A percentile compares a stretch with the other conserved stretches of the same genome.
These are phyloP conservation scores for barrel medic (Medicago truncatula) DNA, from an alignment of 306 rosid species.

Conservation along the genomic window MtrunA17r5.0-ANR NC_053044.1:51588001-51588500, in stretches of 20 bases:
- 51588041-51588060: not conserved
- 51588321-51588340: slow-evolving; percentile 25
- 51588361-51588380: slow-evolving; percentile 7
- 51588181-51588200: not conserved
- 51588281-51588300: slow-evolving; percentile 2
- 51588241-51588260: not conserved
- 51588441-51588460: not conserved
- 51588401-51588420: slow-evolving; percentile 11
- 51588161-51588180: not conserved
- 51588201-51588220: not conserved
- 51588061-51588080: not conserved
- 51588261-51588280: not conserved
- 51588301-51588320: slow-evolving; percentile 14
- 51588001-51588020: slow-evolving; percentile 5
- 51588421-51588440: slow-evolving; percentile 22
- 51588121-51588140: slow-evolving; percentile 2
- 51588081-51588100: slow-evolving; percentile 4
- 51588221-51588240: not conserved
- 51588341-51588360: not conserved
- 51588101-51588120: slow-evolving; percentile 3
- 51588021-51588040: not conserved
- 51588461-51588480: not conserved
- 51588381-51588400: slow-evolving; percentile 15
- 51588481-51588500: slow-evolving; percentile 26
- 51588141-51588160: slow-evolving; percentile 8